Evolutionary conservation across 805 yeast species (phyloP), one percentile per base, ranked within the genome.

Genomic region (Lachancea quebecensis): DNA sequence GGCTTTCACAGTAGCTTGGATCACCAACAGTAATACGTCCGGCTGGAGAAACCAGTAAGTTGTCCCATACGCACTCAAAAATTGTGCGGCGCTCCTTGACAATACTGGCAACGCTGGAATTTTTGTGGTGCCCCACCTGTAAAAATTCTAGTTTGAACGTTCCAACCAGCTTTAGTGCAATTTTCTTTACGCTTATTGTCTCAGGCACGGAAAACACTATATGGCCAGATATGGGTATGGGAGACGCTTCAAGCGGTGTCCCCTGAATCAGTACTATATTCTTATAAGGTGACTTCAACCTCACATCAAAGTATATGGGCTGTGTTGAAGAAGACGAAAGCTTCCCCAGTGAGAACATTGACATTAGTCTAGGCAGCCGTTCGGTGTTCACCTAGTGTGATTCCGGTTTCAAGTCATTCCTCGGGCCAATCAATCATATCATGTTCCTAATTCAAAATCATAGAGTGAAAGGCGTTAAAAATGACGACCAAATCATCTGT

Each of bases 251-350:
- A 38, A 75, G 73, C 16, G 82, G 82, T 1, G 83, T 65, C 3
- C 96, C 97, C 47, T 85, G 77, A 29, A 93, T 68, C 1, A 91
- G 72, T 2, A 90, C 65, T 15, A 89, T 82, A 61, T 90, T 89
- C 39, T 68, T 64, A 47, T 67, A 67, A 0, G 68, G 62, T 1
- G 72, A 59, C 37, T 64, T 63, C 10, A 71, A 41, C 48, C 64
- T 45, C 14, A 67, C 58, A 42, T 65, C 69, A 44, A 60, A 64
- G 38, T 58, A 58, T 1, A 60, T 54, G 4, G 60, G 59, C 10
- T 44, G 47, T 10, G 38, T 14, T 3, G 47, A 35, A 8, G 42
- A 38, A 10, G 37, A 33, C 9, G 47, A 44, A 7, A 43, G 41
- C 25, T 44, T 44, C 18, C 44, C 47, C 15, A 44, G 30, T 7